phyloP scores from a whole-genome alignment of 1,139 yeast species.

The Pneumocystis oryctolagi region DNA sequence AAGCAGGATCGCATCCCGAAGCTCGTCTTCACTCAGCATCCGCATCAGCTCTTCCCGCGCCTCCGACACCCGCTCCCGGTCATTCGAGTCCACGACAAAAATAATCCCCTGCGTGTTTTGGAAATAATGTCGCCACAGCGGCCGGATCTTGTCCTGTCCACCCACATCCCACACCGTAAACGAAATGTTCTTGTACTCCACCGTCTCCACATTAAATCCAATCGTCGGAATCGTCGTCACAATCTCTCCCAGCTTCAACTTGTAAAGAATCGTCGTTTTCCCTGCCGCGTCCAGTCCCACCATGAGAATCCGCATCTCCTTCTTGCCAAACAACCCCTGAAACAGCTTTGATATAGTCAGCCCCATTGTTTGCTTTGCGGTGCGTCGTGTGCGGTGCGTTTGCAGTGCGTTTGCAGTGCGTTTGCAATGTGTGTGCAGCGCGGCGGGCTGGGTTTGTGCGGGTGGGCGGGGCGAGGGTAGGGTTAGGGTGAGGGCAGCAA shows the following conservation, averaged over 20 bases:
- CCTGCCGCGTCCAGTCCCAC: conserved; percentile 49
- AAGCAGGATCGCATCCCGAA: conserved; percentile 60
- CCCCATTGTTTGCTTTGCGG: conserved; percentile 42
- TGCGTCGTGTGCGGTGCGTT: too few species aligned
- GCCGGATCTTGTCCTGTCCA: conserved; percentile 93
- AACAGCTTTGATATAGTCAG: conserved; percentile 75
- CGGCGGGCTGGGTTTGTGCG: too few species aligned
- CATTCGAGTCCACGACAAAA: conserved; percentile 77
- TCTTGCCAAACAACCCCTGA: conserved; percentile 52
- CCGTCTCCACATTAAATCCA: conserved; percentile 77
- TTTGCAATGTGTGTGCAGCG: too few species aligned
- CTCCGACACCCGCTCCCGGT: conserved; percentile 55
- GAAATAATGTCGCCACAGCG: conserved; percentile 72
- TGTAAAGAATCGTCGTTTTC: conserved; percentile 57
- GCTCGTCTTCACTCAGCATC: conserved; percentile 65
- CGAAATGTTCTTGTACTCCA: conserved; percentile 84
- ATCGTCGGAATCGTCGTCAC: conserved; percentile 89
- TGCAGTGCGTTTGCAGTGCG: too few species aligned
- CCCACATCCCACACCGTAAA: conserved; percentile 96
- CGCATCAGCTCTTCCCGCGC: conserved; percentile 65
- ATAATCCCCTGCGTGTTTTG: conserved; percentile 35
- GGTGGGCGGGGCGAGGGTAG: too few species aligned
- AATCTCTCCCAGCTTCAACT: conserved; percentile 78
- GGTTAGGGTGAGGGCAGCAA: too few species aligned
- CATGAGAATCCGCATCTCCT: conserved; percentile 78